phyloP scores from a whole-genome alignment of 2,329 filamentous ascomycete species.

The Eurotiales sp. region DNA sequence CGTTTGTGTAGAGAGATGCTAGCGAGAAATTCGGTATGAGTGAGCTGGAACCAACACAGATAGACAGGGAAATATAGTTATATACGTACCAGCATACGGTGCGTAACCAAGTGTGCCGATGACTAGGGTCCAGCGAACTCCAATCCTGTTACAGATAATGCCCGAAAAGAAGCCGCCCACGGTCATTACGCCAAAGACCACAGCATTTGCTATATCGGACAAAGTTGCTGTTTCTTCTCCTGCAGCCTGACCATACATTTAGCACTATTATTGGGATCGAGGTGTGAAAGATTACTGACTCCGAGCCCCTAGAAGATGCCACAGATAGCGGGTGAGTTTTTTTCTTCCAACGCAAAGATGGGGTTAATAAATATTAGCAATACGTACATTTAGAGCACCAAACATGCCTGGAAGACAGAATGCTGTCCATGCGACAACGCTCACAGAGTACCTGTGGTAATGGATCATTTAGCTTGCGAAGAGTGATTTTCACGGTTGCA shows the following conservation, averaged over 20 bases:
- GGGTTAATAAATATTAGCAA: too few relatives aligned
- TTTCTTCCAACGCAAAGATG: background rate
- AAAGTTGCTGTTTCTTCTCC: background rate
- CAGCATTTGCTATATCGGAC: constrained; percentile 7
- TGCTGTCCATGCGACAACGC: constrained; percentile 2
- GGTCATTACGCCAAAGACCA: constrained; percentile 1
- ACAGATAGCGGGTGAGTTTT: too few relatives aligned
- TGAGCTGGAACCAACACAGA: background rate
- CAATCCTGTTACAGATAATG: constrained; percentile 10
- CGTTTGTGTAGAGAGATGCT: constrained; percentile 8
- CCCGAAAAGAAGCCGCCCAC: constrained; percentile 2
- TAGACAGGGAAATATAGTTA: too few relatives aligned
- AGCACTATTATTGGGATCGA: background rate
- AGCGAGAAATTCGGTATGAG: background rate
- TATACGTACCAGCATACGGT: constrained; percentile 6
- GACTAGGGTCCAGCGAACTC: background rate
- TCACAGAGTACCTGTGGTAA: constrained; percentile 4
- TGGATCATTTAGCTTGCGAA: too few relatives aligned
- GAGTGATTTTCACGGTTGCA: too few relatives aligned
- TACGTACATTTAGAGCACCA: constrained; percentile 1
- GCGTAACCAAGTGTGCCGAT: constrained; percentile 7
- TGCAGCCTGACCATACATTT: background rate
- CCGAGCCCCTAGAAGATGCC: constrained; percentile 1
- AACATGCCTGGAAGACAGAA: constrained; percentile 6
- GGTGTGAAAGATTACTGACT: background rate